A percentile compares a stretch with the other conserved stretches of the same genome.
These are phyloP conservation scores for Coprinopsis sp. DNA, from an alignment of 768 basidiomycete species.

Conservation along the genomic window DNA sequence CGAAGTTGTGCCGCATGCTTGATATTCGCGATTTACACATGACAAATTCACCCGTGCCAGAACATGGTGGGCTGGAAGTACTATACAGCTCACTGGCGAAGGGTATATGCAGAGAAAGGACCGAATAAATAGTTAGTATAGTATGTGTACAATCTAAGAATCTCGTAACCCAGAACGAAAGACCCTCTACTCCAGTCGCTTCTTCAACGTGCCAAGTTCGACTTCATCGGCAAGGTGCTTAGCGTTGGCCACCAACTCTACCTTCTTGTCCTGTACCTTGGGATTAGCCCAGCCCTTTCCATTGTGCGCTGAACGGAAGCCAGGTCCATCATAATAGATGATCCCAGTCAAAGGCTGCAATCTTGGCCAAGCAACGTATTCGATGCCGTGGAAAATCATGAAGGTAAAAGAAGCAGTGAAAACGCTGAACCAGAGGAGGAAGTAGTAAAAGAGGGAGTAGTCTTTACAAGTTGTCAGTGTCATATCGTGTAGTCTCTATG, in stretches of 20 bases:
- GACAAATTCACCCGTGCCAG: too few species aligned
- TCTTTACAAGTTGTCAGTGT: slow-evolving; percentile 40
- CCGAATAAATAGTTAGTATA: slow-evolving; percentile 13
- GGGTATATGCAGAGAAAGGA: too few species aligned
- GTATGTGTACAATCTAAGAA: too few species aligned
- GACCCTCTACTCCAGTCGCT: slow-evolving; percentile 58
- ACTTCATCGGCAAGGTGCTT: slow-evolving; percentile 57
- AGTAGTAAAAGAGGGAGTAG: slow-evolving; percentile 81
- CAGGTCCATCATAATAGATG: slow-evolving; percentile 86
- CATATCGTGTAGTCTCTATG: not conserved
- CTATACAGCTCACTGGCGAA: slow-evolving; percentile 5
- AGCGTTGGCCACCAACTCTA: slow-evolving; percentile 33
- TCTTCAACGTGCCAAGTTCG: slow-evolving; percentile 74
- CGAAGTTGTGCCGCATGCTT: slow-evolving; percentile 14
- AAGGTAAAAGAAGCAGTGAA: slow-evolving; percentile 59
- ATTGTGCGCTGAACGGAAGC: slow-evolving; percentile 70
- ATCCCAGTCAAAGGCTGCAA: slow-evolving; percentile 79
- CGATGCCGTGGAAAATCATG: slow-evolving; percentile 82
- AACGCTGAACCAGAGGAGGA: slow-evolving; percentile 72
- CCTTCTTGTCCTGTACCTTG: slow-evolving; percentile 32
- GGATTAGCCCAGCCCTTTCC: slow-evolving; percentile 65
- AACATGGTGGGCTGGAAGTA: too few species aligned
- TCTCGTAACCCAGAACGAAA: slow-evolving; percentile 3
- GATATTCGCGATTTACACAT: too few species aligned
- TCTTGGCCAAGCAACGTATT: slow-evolving; percentile 93